Conservation (phyloP, 2,329 filamentous ascomycete genomes). For the Aspergillus spinulosporus region DNA sequence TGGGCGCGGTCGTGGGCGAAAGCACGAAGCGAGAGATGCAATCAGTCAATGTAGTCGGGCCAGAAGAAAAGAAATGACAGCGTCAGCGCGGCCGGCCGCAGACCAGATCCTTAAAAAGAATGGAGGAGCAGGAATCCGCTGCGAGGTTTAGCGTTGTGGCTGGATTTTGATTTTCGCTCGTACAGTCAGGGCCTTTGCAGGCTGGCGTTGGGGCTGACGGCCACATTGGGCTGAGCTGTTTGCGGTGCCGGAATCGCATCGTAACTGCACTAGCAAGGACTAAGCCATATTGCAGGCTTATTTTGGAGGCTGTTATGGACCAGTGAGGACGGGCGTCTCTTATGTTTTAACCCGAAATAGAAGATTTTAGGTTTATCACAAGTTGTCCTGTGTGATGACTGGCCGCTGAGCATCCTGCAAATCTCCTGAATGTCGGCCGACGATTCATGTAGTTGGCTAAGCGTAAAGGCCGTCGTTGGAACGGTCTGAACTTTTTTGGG, state of each 20-base stretch:
- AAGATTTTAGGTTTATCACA: not conserved
- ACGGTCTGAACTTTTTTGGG: not conserved
- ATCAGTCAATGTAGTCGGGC: not conserved
- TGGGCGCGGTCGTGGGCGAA: not conserved
- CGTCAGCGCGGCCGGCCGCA: not conserved
- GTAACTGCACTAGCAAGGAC: not conserved
- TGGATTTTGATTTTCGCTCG: not conserved
- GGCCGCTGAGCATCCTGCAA: not conserved
- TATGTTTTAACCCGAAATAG: slow-evolving; percentile 3
- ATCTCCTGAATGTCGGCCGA: not conserved
- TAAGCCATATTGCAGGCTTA: slow-evolving; percentile 5
- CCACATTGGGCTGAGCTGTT: not conserved
- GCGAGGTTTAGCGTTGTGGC: not conserved
- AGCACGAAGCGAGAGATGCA: not conserved
- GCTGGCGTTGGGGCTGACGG: not conserved
- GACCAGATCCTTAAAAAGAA: not conserved
- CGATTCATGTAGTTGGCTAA: not conserved
- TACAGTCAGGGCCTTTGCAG: not conserved
- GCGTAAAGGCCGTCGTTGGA: not conserved
- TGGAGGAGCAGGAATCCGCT: not conserved
- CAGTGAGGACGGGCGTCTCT: not conserved
- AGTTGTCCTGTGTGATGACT: not conserved
- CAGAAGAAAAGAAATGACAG: not conserved
- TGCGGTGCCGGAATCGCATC: not conserved
- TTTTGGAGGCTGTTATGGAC: not conserved